Evolutionary conservation across 176 grass and related monocot species (phyloP).

Genomic region (Elaeis guineensis): DNA sequence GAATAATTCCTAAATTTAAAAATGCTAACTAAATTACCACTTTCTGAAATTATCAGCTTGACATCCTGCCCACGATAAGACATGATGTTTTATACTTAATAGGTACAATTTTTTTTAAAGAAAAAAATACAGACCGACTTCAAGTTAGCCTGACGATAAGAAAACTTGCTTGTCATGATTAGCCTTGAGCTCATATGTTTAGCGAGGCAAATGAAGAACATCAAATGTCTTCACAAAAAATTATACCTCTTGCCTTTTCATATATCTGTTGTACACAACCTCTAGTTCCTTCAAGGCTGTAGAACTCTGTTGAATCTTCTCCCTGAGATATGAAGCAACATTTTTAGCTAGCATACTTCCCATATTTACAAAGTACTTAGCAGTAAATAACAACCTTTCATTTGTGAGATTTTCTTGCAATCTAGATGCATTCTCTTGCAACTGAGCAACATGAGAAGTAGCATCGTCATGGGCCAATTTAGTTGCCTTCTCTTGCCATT

Average conservation of each 20-base stretch:
- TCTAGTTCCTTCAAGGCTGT: conserved; percentile 63
- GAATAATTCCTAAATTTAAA: too few relatives aligned
- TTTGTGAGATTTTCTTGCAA: conserved; percentile 45
- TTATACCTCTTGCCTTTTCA: conserved; percentile 84
- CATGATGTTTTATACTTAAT: too few relatives aligned
- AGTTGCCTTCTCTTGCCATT: conserved; percentile 92
- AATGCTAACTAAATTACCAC: too few relatives aligned
- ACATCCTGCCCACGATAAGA: too few relatives aligned
- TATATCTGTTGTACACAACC: conserved; percentile 52
- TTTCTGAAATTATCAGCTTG: too few relatives aligned
- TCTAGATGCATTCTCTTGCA: conserved; percentile 51
- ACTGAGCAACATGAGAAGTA: conserved; percentile 44
- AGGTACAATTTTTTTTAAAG: too few relatives aligned
- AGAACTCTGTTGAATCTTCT: conserved; percentile 57
- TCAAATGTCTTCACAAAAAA: background rate
- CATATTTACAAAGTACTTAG: background rate
- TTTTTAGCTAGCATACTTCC: conserved; percentile 14
- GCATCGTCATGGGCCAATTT: conserved; percentile 70
- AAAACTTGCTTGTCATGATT: too few relatives aligned
- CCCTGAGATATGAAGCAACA: conserved; percentile 38
- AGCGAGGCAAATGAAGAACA: background rate
- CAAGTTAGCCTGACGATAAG: too few relatives aligned
- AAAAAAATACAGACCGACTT: too few relatives aligned
- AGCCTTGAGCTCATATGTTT: too few relatives aligned
- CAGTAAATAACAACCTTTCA: conserved; percentile 46